Evolutionary conservation across 2,329 filamentous ascomycete genomes (phyloP).

Genomic region (Magnaporthiopsis incrustans): DNA sequence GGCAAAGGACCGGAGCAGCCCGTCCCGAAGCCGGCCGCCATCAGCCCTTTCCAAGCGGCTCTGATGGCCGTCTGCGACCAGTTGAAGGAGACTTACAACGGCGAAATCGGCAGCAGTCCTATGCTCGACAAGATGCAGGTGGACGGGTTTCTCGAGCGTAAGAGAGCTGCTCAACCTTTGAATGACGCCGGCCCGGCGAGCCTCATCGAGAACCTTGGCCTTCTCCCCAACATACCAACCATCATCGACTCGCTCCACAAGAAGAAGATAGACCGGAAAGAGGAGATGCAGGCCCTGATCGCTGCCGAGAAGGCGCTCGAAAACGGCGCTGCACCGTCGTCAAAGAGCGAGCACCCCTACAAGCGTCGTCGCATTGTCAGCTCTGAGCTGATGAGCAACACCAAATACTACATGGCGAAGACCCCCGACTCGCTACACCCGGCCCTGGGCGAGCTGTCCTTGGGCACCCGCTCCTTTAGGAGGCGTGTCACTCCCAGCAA

Average conservation of each 20-base stretch:
- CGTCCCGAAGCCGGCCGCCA: background rate
- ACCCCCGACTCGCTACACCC: background rate
- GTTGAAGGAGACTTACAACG: background rate
- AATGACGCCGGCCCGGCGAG: background rate
- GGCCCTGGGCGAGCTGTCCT: background rate
- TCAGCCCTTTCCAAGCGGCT: background rate
- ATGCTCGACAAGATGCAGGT: background rate
- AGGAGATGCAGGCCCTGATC: background rate
- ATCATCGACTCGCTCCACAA: background rate
- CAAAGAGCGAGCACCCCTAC: background rate
- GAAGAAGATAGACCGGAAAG: background rate
- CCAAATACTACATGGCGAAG: constrained; percentile 14
- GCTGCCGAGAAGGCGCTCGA: background rate
- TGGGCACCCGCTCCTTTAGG: background rate
- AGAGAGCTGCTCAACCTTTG: background rate
- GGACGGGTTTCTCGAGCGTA: background rate
- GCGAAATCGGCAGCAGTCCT: background rate
- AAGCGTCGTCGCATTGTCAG: constrained; percentile 4
- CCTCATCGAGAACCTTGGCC: background rate
- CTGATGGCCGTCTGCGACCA: background rate
- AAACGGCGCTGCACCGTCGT: background rate
- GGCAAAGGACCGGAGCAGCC: background rate
- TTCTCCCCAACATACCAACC: background rate
- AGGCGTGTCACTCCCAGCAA: background rate
- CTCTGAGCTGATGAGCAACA: constrained; percentile 8